Conservation (phyloP, 1,284 basidiomycete species). For the Tylopilus sp. region DNA sequence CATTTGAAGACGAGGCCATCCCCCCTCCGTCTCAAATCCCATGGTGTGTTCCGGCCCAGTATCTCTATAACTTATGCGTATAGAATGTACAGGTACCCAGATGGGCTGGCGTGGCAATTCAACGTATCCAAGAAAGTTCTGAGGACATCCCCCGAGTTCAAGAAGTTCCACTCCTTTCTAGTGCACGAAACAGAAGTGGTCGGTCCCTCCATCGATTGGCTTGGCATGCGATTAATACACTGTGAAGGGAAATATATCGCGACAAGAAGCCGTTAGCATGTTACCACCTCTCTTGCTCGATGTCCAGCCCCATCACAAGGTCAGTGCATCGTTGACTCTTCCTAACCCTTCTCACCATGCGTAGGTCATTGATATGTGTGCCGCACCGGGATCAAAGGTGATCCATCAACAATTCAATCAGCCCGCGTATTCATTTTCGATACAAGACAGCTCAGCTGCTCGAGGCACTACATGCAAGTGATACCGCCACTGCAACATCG, state of each 20-base stretch:
- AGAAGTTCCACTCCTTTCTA: slow-evolving; percentile 93
- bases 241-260: slow-evolving; percentile 84
- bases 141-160: slow-evolving; percentile 90
- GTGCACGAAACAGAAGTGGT: slow-evolving; percentile 98
- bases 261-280: slow-evolving; percentile 99
- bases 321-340: slow-evolving; percentile 32
- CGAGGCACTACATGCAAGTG: slow-evolving; percentile 78
- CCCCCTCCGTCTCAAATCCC: slow-evolving; percentile 82
- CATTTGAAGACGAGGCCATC: slow-evolving; percentile 74
- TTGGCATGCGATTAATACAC: slow-evolving; percentile 1
- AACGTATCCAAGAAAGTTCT: slow-evolving; percentile 89
- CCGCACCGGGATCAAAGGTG: slow-evolving; percentile 97
- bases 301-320: slow-evolving; percentile 87
- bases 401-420: slow-evolving; percentile 35
- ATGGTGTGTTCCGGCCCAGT: slow-evolving; percentile 53
- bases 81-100: slow-evolving; percentile 72
- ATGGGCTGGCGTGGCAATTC: slow-evolving; percentile 93
- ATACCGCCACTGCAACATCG: slow-evolving; percentile 56
- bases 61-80: not conserved
- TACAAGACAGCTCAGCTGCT: slow-evolving; percentile 82
- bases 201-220: slow-evolving; percentile 28
- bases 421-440: not conserved
- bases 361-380: slow-evolving; percentile 96
- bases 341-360: slow-evolving; percentile 2
- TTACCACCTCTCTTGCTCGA: slow-evolving; percentile 93